Conservation (phyloP, 2,329 filamentous ascomycete genomes). For the Colletotrichum phormii region DNA sequence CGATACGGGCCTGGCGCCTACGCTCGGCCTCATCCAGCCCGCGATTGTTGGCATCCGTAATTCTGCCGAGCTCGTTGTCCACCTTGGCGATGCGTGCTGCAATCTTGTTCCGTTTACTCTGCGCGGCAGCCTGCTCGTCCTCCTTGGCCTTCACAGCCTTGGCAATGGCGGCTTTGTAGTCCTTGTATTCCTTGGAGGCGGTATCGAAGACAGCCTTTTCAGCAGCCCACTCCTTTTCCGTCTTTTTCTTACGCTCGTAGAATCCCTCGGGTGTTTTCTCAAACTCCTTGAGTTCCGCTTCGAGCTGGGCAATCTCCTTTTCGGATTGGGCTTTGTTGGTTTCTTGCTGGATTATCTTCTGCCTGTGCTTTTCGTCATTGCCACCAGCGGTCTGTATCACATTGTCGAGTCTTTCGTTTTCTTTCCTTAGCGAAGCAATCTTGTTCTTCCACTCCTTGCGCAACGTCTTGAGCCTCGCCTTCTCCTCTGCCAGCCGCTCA, state of each 20-base stretch:
- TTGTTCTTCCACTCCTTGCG: conserved; percentile 81
- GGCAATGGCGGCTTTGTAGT: conserved; percentile 71
- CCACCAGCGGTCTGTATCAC: conserved; percentile 77
- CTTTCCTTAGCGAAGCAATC: conserved; percentile 75
- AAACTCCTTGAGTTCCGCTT: conserved; percentile 71
- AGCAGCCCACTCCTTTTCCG: conserved; percentile 63
- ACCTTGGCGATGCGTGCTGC: conserved; percentile 78
- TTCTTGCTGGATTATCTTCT: conserved; percentile 80
- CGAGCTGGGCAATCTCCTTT: conserved; percentile 65
- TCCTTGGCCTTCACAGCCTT: conserved; percentile 72
- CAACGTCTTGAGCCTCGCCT: conserved; percentile 74
- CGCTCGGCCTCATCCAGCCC: conserved; percentile 74
- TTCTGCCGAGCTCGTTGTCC: conserved; percentile 77
- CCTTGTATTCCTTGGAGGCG: conserved; percentile 64
- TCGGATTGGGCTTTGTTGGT: conserved; percentile 77
- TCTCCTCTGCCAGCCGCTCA: conserved; percentile 76
- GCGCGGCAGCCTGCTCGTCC: conserved; percentile 71
- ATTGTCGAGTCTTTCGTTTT: conserved; percentile 76
- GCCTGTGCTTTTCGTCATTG: conserved; percentile 80
- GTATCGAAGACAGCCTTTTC: conserved; percentile 72
- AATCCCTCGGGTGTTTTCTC: conserved; percentile 74
- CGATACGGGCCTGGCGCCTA: conserved; percentile 61
- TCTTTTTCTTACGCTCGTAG: conserved; percentile 64
- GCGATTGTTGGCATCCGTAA: conserved; percentile 75
- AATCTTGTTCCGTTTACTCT: conserved; percentile 79